These are phyloP conservation scores for Stenogyne calaminthoides DNA, from an alignment of 305 asterid species.

Conservation along the genomic window DNA sequence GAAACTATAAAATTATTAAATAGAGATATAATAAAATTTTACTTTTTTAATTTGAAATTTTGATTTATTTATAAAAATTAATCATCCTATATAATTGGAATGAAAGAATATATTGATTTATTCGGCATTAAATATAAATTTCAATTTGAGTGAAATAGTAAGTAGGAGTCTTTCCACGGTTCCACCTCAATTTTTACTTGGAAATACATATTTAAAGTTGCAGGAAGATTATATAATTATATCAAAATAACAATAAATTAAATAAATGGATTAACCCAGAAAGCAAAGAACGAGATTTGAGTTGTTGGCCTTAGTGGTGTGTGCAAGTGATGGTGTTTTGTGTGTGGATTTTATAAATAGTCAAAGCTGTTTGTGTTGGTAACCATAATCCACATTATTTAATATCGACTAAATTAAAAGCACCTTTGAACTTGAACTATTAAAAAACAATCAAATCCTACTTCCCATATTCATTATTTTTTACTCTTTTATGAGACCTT, in stretches of 20 bases:
- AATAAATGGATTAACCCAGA: neutral
- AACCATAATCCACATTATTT: neutral
- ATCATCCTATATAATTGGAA: no score
- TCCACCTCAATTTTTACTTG: neutral
- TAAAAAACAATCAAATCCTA: no score
- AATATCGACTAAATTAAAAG: neutral
- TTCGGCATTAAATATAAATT: no score
- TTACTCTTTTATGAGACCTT: no score
- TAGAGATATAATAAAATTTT: no score
- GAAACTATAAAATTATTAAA: no score
- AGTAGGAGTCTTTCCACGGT: no score
- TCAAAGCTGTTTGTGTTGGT: slow-evolving; percentile 35
- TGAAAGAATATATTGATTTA: no score
- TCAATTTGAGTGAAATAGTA: no score
- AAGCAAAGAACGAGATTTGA: slow-evolving; percentile 9
- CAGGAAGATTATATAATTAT: neutral
- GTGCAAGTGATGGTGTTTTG: slow-evolving; percentile 23
- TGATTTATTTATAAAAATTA: no score
- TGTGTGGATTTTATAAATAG: slow-evolving; percentile 20
- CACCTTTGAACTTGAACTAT: neutral
- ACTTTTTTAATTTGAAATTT: no score
- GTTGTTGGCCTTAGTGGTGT: slow-evolving; percentile 27
- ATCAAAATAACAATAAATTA: neutral
- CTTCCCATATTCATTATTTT: no score
- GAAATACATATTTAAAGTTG: neutral